phyloP scores from a whole-genome alignment of 169 alveolate species.

The Ichthyophthirius multifiliis region DNA sequence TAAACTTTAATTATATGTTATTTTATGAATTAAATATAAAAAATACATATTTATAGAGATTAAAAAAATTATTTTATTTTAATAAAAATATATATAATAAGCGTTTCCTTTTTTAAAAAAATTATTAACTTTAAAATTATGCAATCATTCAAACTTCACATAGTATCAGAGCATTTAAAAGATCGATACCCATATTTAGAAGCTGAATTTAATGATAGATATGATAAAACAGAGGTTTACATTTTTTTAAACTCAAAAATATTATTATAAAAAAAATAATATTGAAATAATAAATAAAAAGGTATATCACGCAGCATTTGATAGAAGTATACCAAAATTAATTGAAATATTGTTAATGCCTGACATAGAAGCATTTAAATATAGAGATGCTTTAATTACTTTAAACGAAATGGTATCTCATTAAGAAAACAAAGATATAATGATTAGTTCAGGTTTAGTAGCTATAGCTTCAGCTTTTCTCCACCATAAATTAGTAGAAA shows the following conservation, averaged over 20 bases:
- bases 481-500: conserved; percentile 46
- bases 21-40: too few relatives aligned
- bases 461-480: conserved; percentile 52
- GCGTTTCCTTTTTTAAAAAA: too few relatives aligned
- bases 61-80: too few relatives aligned
- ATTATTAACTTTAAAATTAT: not conserved
- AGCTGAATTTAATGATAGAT: conserved; percentile 36
- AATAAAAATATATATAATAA: too few relatives aligned
- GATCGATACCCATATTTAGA: conserved; percentile 67
- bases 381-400: conserved; percentile 67
- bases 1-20: too few relatives aligned
- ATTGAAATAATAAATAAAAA: not conserved
- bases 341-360: conserved; percentile 47
- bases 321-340: conserved; percentile 61
- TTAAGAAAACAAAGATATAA: conserved; percentile 36
- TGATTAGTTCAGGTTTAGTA: conserved; percentile 33
- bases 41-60: too few relatives aligned
- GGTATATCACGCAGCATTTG: conserved; percentile 63
- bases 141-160: conserved; percentile 58
- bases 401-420: conserved; percentile 62
- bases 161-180: conserved; percentile 53
- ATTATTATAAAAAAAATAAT: not conserved
- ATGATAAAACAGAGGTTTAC: conserved; percentile 39
- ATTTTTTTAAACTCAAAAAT: not conserved
- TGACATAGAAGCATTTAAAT: conserved; percentile 42